phyloP scores from a whole-genome alignment of 2,329 filamentous ascomycete species.

The Massarina eburnea region DNA sequence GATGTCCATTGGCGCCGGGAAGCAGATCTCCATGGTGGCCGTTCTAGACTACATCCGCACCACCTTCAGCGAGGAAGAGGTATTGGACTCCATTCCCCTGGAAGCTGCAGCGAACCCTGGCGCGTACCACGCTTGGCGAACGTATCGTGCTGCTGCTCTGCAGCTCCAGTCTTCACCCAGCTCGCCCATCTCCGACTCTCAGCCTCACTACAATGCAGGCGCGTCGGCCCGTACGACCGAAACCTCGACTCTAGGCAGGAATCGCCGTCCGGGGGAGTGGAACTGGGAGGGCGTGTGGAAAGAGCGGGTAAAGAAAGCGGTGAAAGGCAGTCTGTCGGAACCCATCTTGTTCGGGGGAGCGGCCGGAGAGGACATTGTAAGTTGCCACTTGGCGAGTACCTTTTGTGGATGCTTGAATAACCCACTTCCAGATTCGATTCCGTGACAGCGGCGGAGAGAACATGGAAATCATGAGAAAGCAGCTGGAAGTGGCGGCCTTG shows the following conservation, averaged over 20 bases:
- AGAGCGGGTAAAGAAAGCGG: constrained; percentile 77
- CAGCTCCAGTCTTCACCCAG: constrained; percentile 21
- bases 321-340: constrained; percentile 77
- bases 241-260: constrained; percentile 47
- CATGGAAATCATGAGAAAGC: constrained; percentile 33
- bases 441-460: constrained; percentile 37
- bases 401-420: constrained; percentile 2
- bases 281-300: constrained; percentile 99
- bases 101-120: constrained; percentile 85
- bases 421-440: constrained; percentile 41
- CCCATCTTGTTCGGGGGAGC: constrained; percentile 72
- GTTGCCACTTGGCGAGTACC: constrained; percentile 6
- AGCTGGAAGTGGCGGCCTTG: constrained; percentile 22
- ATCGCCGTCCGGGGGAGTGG: constrained; percentile 77
- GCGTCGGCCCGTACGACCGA: constrained; percentile 17
- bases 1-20: constrained; percentile 8
- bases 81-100: constrained; percentile 77
- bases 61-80: constrained; percentile 74
- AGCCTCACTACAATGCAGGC: neutral
- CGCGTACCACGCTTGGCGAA: constrained; percentile 91
- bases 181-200: constrained; percentile 29
- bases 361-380: constrained; percentile 70
- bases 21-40: constrained; percentile 46
- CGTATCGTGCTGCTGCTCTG: constrained; percentile 59
- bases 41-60: constrained; percentile 80